Evolutionary conservation across 345 rosid species (phyloP).

Genomic region (Brassica rapa): DNA sequence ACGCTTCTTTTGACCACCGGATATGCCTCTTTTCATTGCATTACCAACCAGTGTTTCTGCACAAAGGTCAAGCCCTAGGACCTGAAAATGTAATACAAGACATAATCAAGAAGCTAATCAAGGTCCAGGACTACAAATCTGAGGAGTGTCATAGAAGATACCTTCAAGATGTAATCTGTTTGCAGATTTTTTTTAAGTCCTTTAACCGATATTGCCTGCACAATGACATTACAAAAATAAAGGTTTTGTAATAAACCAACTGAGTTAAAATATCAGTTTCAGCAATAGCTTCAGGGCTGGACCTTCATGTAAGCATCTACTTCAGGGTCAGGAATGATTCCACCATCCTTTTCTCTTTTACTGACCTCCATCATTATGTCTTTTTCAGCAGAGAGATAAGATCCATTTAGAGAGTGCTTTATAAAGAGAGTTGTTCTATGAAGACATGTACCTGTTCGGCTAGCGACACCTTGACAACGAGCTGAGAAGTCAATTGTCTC

Average conservation of each 20-base stretch:
- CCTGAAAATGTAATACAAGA: slow-evolving; percentile 42
- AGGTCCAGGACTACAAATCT: background rate
- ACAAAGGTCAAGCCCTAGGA: slow-evolving; percentile 70
- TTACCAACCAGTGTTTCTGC: slow-evolving; percentile 74
- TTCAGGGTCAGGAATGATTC: slow-evolving; percentile 83
- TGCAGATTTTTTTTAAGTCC: slow-evolving; percentile 66
- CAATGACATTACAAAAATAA: background rate
- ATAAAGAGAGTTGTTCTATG: background rate
- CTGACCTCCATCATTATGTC: slow-evolving; percentile 68
- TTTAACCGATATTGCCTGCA: slow-evolving; percentile 65
- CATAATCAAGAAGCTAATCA: background rate
- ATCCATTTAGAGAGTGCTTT: background rate
- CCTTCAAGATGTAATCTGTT: slow-evolving; percentile 85
- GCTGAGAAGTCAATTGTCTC: slow-evolving; percentile 65
- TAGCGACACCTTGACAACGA: slow-evolving; percentile 56
- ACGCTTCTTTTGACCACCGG: slow-evolving; percentile 88
- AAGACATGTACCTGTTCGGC: slow-evolving; percentile 47
- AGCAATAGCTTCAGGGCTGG: background rate
- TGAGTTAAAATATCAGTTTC: background rate
- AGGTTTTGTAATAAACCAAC: background rate
- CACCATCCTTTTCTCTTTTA: slow-evolving; percentile 75
- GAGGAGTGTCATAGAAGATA: slow-evolving; percentile 10
- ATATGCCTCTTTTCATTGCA: slow-evolving; percentile 76
- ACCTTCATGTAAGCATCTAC: slow-evolving; percentile 87
- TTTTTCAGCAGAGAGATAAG: slow-evolving; percentile 32